These are phyloP conservation scores for Stagonosporopsis chrysanthemi DNA, from an alignment of 2,329 filamentous ascomycete species.

Conservation along the genomic window DNA sequence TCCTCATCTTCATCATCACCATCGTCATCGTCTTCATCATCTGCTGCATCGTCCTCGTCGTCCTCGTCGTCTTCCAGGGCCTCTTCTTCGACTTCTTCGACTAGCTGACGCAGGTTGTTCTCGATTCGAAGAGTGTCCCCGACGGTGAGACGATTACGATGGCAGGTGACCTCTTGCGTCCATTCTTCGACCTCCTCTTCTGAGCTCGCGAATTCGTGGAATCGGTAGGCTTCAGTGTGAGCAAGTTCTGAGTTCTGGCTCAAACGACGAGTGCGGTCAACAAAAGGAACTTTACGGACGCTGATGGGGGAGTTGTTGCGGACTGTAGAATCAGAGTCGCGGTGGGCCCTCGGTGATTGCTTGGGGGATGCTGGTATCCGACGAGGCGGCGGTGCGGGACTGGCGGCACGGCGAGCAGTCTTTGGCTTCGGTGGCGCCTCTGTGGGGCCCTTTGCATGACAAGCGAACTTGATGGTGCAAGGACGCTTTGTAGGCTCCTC, in stretches of 20 bases:
- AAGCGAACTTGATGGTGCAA: slow-evolving; percentile 77
- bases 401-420: slow-evolving; percentile 53
- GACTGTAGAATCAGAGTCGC: slow-evolving; percentile 60
- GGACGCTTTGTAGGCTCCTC: slow-evolving; percentile 59
- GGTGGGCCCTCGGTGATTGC: slow-evolving; percentile 47
- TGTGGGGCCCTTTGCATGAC: slow-evolving; percentile 61
- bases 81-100: slow-evolving; percentile 90
- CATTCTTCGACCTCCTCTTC: slow-evolving; percentile 89
- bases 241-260: slow-evolving; percentile 52
- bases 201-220: slow-evolving; percentile 92
- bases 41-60: slow-evolving; percentile 61
- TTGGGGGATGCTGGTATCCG: slow-evolving; percentile 42
- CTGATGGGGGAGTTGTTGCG: slow-evolving; percentile 57
- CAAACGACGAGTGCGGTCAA: slow-evolving; percentile 45
- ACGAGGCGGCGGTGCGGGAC: slow-evolving; percentile 51
- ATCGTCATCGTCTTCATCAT: slow-evolving; percentile 48
- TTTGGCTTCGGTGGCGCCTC: slow-evolving; percentile 45
- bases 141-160: slow-evolving; percentile 79
- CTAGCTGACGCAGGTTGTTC: slow-evolving; percentile 83
- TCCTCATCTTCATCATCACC: slow-evolving; percentile 60
- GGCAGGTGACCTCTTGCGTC: slow-evolving; percentile 74
- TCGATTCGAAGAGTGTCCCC: slow-evolving; percentile 91
- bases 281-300: slow-evolving; percentile 48
- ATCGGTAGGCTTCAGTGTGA: slow-evolving; percentile 66
- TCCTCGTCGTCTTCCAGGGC: slow-evolving; percentile 69